Conservation (phyloP, 345 rosid genomes). For the Salix koriyanagi region DNA sequence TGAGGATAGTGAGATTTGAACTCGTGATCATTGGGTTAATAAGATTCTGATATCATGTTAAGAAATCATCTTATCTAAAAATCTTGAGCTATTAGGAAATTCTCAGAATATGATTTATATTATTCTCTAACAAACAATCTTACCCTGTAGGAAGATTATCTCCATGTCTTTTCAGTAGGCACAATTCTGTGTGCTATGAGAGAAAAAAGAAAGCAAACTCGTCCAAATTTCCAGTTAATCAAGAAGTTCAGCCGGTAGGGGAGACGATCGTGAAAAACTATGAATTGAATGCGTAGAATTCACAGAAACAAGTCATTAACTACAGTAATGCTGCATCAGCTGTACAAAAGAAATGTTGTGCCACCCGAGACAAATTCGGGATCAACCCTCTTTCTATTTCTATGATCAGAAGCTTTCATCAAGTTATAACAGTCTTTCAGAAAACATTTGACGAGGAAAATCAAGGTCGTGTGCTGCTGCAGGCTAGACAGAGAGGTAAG, state of each 20-base stretch:
- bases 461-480: not conserved
- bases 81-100: too few species aligned
- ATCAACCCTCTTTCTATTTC: not conserved
- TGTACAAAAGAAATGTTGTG: constrained; percentile 1
- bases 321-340: not conserved
- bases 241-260: not conserved
- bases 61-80: too few species aligned
- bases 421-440: not conserved
- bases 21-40: too few species aligned
- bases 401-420: not conserved
- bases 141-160: not conserved
- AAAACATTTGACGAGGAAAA: not conserved
- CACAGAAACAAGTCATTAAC: not conserved
- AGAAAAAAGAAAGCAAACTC: too few species aligned
- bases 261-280: not conserved
- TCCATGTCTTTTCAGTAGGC: not conserved
- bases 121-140: too few species aligned
- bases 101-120: too few species aligned
- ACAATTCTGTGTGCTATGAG: not conserved
- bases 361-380: not conserved
- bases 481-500: not conserved
- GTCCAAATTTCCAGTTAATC: not conserved
- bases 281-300: not conserved
- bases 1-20: too few species aligned
- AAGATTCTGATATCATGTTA: too few species aligned